phyloP scores from a whole-genome alignment of 78 protist species.

The Emiliania huxleyi region DNA sequence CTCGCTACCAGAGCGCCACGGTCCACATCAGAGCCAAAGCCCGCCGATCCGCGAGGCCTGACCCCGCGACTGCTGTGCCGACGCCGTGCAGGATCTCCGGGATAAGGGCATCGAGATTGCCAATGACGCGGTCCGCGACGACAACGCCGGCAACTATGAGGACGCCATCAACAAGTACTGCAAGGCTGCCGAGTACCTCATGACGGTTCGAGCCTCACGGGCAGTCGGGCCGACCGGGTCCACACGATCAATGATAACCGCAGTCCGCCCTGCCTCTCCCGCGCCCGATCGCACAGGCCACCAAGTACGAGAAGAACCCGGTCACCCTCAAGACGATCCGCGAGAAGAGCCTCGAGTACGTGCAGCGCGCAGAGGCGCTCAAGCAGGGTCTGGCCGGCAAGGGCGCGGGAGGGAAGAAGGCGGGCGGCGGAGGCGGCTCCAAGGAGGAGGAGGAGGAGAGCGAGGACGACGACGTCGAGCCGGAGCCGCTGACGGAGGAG shows the following conservation, averaged over 20 bases:
- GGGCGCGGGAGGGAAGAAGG: not conserved
- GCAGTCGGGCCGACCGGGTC: too few relatives aligned
- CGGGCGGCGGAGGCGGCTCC: not conserved
- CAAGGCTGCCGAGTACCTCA: not conserved
- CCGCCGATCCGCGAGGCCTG: too few relatives aligned
- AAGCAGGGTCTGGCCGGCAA: not conserved
- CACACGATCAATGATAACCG: too few relatives aligned
- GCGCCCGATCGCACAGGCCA: too few relatives aligned
- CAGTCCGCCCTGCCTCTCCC: too few relatives aligned
- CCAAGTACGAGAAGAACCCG: not conserved
- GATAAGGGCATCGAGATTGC: conserved; percentile 11
- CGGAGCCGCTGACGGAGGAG: conserved; percentile 1
- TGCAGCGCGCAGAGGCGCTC: not conserved
- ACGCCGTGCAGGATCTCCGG: conserved; percentile 10
- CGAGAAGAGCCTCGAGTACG: not conserved
- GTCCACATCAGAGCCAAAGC: too few relatives aligned
- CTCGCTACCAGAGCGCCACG: too few relatives aligned
- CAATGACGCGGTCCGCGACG: not conserved
- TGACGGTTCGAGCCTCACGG: too few relatives aligned
- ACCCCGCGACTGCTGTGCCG: too few relatives aligned
- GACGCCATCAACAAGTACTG: not conserved
- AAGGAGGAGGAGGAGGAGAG: not conserved
- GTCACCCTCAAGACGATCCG: not conserved
- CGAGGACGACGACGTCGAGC: not conserved
- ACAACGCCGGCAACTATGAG: not conserved